A percentile compares a stretch with the other conserved stretches of the same genome.
Conservation (phyloP, 108 stramenopile species). For the Cyclotella kingstonii region DNA sequence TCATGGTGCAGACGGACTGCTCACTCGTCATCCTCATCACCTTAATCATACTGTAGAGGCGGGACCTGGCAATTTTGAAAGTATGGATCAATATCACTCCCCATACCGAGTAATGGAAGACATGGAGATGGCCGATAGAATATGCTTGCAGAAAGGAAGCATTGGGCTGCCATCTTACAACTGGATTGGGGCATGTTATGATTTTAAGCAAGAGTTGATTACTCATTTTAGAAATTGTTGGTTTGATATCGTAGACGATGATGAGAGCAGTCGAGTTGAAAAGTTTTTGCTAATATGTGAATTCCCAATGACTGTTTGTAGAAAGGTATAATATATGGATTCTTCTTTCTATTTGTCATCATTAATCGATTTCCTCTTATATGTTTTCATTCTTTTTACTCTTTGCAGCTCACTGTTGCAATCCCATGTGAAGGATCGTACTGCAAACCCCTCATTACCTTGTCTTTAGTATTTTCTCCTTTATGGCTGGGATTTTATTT, state of each 20-base stretch:
- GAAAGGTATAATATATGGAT: slow-evolving; percentile 49
- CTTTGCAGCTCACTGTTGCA: slow-evolving; percentile 31
- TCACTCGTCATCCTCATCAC: slow-evolving; percentile 33
- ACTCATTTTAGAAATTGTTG: slow-evolving; percentile 48
- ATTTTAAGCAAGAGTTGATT: slow-evolving; percentile 58
- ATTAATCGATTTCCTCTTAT: background rate
- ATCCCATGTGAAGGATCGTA: slow-evolving; percentile 59
- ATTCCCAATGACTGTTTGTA: slow-evolving; percentile 71
- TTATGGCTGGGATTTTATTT: slow-evolving; percentile 48
- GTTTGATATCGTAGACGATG: slow-evolving; percentile 68
- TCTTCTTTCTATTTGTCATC: background rate
- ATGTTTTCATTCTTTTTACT: background rate
- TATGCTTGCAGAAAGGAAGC: slow-evolving; percentile 47
- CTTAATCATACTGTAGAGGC: slow-evolving; percentile 3
- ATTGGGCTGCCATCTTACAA: slow-evolving; percentile 44
- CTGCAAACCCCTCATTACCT: slow-evolving; percentile 45
- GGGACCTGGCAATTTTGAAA: too few relatives aligned
- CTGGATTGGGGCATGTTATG: slow-evolving; percentile 61
- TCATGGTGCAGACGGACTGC: slow-evolving; percentile 69
- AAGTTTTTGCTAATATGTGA: slow-evolving; percentile 68
- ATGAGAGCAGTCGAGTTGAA: slow-evolving; percentile 51
- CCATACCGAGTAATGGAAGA: slow-evolving; percentile 53
- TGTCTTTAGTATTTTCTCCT: slow-evolving; percentile 44
- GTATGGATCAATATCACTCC: slow-evolving; percentile 20
- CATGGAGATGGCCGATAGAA: slow-evolving; percentile 39